Evolutionary conservation across 2,329 filamentous ascomycete genomes (phyloP), one percentile per base, ranked within the genome.

Genomic region (Arthrocladium fulminans): DNA sequence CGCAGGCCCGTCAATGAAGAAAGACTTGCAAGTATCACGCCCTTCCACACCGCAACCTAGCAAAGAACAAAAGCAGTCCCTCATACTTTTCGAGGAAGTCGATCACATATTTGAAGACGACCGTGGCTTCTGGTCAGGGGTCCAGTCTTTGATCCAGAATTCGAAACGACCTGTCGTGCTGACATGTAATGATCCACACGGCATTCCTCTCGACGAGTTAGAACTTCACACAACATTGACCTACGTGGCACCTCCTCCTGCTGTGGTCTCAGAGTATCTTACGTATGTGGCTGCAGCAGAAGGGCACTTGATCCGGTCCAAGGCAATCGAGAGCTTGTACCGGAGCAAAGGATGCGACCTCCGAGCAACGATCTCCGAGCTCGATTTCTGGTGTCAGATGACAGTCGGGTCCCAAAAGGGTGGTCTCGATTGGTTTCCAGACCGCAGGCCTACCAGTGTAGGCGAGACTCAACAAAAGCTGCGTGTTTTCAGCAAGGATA

Each of bases 351-450:
- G 74, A 2, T 67, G 75, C 23, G 92, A 98, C 62, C 69, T 98
- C 10, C 81, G 92, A 47, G 87, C 83, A 19, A 82, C 84, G 2
- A 79, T 98, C 42, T 81, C 77, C 48, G 88, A 97, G 52, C 75
- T 98, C 23, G 83, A 94, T 62, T 92, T 94, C 62, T 98, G 90
- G 90, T 98, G 94, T 63, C 92, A 98, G 63, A 88, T 97, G 67
- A 88, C 84, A 0, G 80, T 98, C 8, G 94, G 92, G 3, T 92
- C 95, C 62, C 74, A 80, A n/a, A 85, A 85, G 57, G 85, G 86
- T 17, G 90, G 92, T 0, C 77, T 94, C 38, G 86, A 90, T 59
- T 98, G 94, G 90, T 86, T 94, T 83, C 49, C 90, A 38, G 85
- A 85, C 0, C 73, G 73, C 20, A 85, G 90, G 59, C 60, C 82